Evolutionary conservation across 306 rosid species (phyloP).

Genomic region (Prunus salicina): DNA sequence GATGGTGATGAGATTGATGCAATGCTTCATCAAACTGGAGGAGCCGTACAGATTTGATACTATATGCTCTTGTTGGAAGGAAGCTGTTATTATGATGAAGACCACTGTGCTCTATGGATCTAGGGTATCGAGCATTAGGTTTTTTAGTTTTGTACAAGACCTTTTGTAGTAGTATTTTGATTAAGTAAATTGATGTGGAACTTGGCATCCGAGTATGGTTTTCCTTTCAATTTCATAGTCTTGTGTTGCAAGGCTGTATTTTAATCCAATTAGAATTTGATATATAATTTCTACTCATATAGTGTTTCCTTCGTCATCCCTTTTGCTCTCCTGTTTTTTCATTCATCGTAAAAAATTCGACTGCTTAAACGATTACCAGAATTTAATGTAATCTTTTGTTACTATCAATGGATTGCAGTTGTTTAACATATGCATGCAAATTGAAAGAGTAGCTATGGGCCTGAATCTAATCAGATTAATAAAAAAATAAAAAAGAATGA

Average conservation of each 20-base stretch:
- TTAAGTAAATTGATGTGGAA: not conserved
- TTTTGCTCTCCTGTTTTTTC: too few relatives aligned
- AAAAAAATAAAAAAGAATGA: too few relatives aligned
- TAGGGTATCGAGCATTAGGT: not conserved
- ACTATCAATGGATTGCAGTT: too few relatives aligned
- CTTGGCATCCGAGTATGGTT: not conserved
- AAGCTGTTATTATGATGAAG: not conserved
- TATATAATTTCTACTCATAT: too few relatives aligned
- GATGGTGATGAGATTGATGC: conserved; percentile 76
- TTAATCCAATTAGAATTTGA: too few relatives aligned
- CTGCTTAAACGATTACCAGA: too few relatives aligned
- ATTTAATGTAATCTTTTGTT: too few relatives aligned
- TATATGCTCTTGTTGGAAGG: not conserved
- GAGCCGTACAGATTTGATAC: conserved; percentile 18
- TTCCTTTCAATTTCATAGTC: not conserved
- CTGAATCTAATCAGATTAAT: not conserved
- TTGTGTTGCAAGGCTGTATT: too few relatives aligned
- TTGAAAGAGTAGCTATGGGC: not conserved
- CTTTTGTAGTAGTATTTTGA: not conserved
- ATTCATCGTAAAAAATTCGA: too few relatives aligned
- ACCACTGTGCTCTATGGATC: not conserved
- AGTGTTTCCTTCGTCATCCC: too few relatives aligned
- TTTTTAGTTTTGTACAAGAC: not conserved
- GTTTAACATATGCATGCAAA: too few relatives aligned
- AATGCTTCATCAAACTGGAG: conserved; percentile 73